phyloP scores from a whole-genome alignment of 495 filamentous ascomycete genomes.

The Collariella sp. region DNA sequence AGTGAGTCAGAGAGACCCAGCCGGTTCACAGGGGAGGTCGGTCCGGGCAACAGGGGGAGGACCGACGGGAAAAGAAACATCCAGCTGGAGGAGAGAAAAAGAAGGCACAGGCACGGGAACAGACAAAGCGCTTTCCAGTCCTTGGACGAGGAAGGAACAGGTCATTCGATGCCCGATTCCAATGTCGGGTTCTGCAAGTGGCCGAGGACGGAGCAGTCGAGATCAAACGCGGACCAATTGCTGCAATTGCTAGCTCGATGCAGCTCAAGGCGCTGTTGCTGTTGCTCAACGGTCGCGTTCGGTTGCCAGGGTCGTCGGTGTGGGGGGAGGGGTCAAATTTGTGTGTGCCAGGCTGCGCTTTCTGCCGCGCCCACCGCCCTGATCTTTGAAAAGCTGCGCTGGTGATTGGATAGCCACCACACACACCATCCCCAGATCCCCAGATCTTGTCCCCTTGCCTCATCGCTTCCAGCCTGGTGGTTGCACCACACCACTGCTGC shows the following conservation, averaged over 20 bases:
- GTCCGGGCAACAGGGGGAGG: constrained; percentile 3
- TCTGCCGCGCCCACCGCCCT: background rate
- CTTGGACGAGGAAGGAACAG: background rate
- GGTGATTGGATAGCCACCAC: background rate
- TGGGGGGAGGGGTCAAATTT: background rate
- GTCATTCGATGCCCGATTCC: background rate
- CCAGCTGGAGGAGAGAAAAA: too few species aligned
- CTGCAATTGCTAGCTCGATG: background rate
- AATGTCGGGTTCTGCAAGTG: constrained; percentile 4
- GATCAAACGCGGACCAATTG: background rate
- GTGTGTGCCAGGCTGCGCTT: background rate
- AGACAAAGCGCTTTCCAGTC: background rate
- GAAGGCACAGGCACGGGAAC: background rate
- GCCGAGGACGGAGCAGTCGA: constrained; percentile 5
- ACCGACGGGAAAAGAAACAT: background rate
- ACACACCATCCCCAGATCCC: too few species aligned
- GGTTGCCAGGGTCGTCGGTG: too few species aligned
- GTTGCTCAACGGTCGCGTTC: background rate
- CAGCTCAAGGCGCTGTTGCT: background rate
- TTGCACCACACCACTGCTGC: too few species aligned
- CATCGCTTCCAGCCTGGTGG: too few species aligned
- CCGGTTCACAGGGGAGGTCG: constrained; percentile 6
- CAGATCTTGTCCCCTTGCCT: too few species aligned
- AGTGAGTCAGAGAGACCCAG: constrained; percentile 12
- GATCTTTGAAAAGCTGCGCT: background rate